Conservation (phyloP, 176 grass and related monocot genomes). For the Rhynchospora breviuscula region DNA sequence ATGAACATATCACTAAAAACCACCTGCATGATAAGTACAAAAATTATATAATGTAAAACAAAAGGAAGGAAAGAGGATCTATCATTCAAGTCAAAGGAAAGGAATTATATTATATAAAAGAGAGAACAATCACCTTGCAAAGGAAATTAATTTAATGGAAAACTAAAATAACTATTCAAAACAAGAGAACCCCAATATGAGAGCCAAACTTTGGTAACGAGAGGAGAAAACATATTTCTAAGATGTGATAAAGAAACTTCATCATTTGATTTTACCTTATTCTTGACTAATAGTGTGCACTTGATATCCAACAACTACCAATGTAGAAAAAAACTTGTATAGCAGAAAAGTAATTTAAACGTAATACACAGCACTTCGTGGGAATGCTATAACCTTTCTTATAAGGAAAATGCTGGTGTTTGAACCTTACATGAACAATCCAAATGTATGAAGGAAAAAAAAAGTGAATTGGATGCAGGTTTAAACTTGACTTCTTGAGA, state of each 20-base stretch:
- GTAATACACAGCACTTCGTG: neutral
- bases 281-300: no score
- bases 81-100: neutral
- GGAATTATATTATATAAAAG: neutral
- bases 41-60: neutral
- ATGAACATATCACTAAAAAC: conserved; percentile 71
- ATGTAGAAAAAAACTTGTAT: neutral
- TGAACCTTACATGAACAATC: neutral
- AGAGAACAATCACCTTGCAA: neutral
- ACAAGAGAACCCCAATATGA: neutral
- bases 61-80: no score
- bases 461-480: neutral
- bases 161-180: neutral
- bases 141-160: neutral
- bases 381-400: neutral
- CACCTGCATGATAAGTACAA: conserved; percentile 30
- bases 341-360: neutral
- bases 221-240: neutral
- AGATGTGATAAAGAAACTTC: no score
- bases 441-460: neutral
- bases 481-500: neutral
- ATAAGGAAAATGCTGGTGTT: neutral
- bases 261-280: no score
- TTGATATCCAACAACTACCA: no score
- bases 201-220: neutral